Evolutionary conservation across 139 green algal genomes (phyloP).

Genomic region (Chlorella sp.): DNA sequence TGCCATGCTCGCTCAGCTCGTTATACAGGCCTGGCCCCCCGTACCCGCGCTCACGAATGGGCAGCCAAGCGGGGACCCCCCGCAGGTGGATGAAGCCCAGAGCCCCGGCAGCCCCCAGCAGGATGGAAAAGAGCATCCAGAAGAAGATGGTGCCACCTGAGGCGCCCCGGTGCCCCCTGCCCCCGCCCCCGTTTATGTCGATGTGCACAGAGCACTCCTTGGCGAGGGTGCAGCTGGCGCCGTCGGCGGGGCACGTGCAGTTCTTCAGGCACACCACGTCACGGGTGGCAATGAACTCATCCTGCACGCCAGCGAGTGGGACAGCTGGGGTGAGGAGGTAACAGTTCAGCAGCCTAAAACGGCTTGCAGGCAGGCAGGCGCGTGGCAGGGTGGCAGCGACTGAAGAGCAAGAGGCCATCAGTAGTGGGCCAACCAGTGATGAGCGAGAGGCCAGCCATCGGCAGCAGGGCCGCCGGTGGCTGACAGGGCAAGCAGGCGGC

Average conservation of each 20-base stretch:
- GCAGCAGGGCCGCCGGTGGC: no score
- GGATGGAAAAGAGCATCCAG: neutral
- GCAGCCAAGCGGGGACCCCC: constrained; percentile 42
- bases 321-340: no score
- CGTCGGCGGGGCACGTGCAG: constrained; percentile 44
- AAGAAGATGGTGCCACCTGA: constrained; percentile 7
- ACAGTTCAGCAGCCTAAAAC: neutral
- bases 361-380: neutral
- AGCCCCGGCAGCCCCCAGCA: neutral
- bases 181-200: constrained; percentile 3
- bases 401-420: neutral
- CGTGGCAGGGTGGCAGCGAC: neutral
- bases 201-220: constrained; percentile 19
- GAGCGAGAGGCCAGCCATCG: no score
- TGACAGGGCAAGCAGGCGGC: no score
- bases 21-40: neutral
- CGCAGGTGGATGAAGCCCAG: constrained; percentile 13
- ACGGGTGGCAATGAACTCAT: neutral
- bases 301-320: constrained; percentile 16
- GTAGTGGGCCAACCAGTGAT: neutral
- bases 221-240: constrained; percentile 36
- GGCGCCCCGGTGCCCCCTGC: neutral
- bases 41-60: constrained; percentile 26
- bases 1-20: constrained; percentile 31
- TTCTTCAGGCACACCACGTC: constrained; percentile 21